phyloP scores from a whole-genome alignment of 768 basidiomycete species.

The Peribolospora kevripleyi region DNA sequence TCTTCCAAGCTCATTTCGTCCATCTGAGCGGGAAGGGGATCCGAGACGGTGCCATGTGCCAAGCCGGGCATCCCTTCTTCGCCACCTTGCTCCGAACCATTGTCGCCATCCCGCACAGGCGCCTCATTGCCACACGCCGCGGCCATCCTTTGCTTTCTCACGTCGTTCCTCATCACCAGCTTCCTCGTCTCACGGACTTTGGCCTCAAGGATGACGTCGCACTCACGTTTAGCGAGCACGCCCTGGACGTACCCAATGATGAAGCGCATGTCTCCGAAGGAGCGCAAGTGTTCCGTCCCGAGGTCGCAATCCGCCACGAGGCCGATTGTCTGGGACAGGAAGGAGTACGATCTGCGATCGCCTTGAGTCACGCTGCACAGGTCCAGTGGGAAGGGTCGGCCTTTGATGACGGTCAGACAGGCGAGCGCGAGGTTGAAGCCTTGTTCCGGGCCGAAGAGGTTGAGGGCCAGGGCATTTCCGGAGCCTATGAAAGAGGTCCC shows the following conservation, averaged over 20 bases:
- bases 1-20: too few species aligned
- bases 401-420: conserved; percentile 56
- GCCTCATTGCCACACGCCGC: too few species aligned
- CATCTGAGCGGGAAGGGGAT: too few species aligned
- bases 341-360: conserved; percentile 39
- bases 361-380: conserved; percentile 51
- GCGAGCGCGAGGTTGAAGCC: conserved; percentile 50
- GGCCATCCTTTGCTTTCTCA: too few species aligned
- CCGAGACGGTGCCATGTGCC: too few species aligned
- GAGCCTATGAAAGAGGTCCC: conserved; percentile 27
- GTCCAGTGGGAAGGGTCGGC: conserved; percentile 48
- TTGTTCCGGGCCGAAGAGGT: conserved; percentile 45
- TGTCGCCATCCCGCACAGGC: too few species aligned
- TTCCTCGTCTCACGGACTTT: too few species aligned
- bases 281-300: conserved; percentile 50
- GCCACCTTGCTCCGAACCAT: too few species aligned
- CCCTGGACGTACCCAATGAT: conserved; percentile 44
- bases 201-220: conserved; percentile 26
- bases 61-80: too few species aligned
- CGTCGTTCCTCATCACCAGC: too few species aligned
- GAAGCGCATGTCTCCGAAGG: conserved; percentile 50
- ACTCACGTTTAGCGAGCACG: conserved; percentile 35
- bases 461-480: conserved; percentile 50
- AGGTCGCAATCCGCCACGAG: conserved; percentile 48
- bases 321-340: conserved; percentile 60